Evolutionary conservation across 306 rosid species (phyloP).

Genomic region (Trichosanthes truncata): DNA sequence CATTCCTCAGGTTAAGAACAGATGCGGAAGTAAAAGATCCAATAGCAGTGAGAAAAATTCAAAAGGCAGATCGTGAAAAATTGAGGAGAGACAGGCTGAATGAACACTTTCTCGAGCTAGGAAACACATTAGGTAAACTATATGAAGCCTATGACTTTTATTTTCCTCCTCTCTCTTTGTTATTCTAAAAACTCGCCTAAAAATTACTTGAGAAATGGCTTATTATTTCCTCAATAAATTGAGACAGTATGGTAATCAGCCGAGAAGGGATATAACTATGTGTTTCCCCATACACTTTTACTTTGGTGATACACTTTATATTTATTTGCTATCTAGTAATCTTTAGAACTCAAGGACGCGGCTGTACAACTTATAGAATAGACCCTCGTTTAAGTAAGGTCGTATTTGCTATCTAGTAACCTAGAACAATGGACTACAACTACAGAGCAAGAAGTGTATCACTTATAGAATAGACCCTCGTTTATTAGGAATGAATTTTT

Average conservation of each 20-base stretch:
- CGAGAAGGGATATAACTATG: neutral
- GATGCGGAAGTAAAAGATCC: constrained; percentile 52
- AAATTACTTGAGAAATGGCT: neutral
- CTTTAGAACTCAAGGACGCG: neutral
- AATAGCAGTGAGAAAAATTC: constrained; percentile 51
- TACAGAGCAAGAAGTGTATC: no score
- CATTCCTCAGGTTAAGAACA: constrained; percentile 34
- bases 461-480: no score
- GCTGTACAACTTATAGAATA: neutral
- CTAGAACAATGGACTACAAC: neutral
- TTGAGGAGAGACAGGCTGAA: constrained; percentile 77
- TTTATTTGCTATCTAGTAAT: neutral
- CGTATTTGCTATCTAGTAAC: neutral
- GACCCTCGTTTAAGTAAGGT: neutral
- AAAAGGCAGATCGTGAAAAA: constrained; percentile 92
- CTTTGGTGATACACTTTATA: neutral
- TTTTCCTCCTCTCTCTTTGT: neutral
- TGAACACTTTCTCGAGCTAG: constrained; percentile 68
- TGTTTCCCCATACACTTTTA: neutral
- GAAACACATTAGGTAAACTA: constrained; percentile 50
- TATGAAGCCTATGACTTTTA: neutral
- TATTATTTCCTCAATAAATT: neutral
- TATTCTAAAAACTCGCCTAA: neutral
- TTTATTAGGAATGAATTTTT: neutral
- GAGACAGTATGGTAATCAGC: neutral